Percentiles rank a stretch among this genome's conserved stretches.
phyloP scores from a whole-genome alignment of 106 monocot genomes.

The Vanilla planifolia region DNA sequence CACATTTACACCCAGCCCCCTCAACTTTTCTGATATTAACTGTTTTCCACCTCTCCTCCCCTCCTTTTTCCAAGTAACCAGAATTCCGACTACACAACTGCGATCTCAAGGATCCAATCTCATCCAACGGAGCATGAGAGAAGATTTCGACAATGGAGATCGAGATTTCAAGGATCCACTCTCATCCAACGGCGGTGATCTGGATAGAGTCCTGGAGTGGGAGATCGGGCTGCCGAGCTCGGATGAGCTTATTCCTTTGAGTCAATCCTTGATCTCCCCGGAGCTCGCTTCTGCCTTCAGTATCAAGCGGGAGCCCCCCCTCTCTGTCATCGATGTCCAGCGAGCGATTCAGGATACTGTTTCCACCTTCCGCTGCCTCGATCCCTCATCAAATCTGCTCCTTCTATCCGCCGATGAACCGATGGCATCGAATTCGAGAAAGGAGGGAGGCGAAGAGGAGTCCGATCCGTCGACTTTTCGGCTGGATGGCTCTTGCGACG shows the following conservation, averaged over 20 bases:
- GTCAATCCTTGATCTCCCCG: constrained; percentile 43
- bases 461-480: constrained; percentile 14
- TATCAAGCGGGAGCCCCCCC: constrained; percentile 40
- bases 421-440: not conserved
- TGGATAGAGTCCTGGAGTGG: constrained; percentile 49
- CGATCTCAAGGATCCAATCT: no score
- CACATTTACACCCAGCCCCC: no score
- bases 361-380: constrained; percentile 19
- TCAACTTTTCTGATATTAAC: no score
- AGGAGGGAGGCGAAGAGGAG: constrained; percentile 10
- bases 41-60: no score
- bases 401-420: not conserved
- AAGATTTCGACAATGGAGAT: not conserved
- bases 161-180: constrained; percentile 4
- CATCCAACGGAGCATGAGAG: no score
- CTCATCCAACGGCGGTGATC: not conserved
- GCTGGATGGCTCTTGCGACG: not conserved
- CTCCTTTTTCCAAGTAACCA: no score
- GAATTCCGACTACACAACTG: no score
- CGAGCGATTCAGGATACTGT: constrained; percentile 42
- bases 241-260: constrained; percentile 48
- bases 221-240: constrained; percentile 45
- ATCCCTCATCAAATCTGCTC: constrained; percentile 14
- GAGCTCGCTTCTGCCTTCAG: constrained; percentile 64
- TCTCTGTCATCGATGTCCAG: constrained; percentile 33